Evolutionary conservation across 495 filamentous ascomycete species (phyloP).

Genomic region (Zalerion maritima): DNA sequence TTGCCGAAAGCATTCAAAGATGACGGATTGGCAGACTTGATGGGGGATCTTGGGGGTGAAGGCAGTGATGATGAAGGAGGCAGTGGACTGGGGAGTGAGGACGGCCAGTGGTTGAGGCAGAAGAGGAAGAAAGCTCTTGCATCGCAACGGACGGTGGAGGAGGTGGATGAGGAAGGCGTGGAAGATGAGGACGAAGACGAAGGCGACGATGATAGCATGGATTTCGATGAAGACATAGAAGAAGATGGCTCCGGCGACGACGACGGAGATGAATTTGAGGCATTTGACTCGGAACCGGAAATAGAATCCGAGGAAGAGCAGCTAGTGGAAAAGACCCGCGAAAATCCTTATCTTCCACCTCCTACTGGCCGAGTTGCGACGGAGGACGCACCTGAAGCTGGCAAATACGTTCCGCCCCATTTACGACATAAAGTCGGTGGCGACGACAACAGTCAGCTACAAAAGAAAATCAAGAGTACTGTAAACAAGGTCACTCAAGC

Average conservation of each 20-base stretch:
- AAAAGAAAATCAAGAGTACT: slow-evolving; percentile 70
- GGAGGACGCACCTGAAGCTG: no score
- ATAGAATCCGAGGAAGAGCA: slow-evolving; percentile 3
- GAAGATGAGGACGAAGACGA: slow-evolving; percentile 15
- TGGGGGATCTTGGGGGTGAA: slow-evolving; percentile 52
- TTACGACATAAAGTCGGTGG: slow-evolving; percentile 47
- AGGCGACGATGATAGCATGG: slow-evolving; percentile 15
- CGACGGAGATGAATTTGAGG: slow-evolving; percentile 15
- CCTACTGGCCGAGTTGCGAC: slow-evolving; percentile 15
- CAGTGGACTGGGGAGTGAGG: slow-evolving; percentile 49
- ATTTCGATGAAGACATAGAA: slow-evolving; percentile 15
- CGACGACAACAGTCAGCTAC: slow-evolving; percentile 55
- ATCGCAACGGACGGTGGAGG: slow-evolving; percentile 16
- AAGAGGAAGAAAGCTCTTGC: slow-evolving; percentile 29
- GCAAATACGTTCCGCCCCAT: slow-evolving; percentile 80
- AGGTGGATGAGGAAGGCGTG: slow-evolving; percentile 15
- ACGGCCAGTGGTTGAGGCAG: slow-evolving; percentile 34
- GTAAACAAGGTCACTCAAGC: slow-evolving; percentile 88
- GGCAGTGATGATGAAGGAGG: slow-evolving; percentile 34
- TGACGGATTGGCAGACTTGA: slow-evolving; percentile 66
- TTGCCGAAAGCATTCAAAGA: slow-evolving; percentile 64
- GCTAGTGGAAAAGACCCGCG: slow-evolving; percentile 21
- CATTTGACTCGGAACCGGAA: slow-evolving; percentile 12
- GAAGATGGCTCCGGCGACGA: slow-evolving; percentile 11
- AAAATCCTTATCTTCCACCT: slow-evolving; percentile 39